Conservation (phyloP, 257 asterid species). For the Solanum neorickii region DNA sequence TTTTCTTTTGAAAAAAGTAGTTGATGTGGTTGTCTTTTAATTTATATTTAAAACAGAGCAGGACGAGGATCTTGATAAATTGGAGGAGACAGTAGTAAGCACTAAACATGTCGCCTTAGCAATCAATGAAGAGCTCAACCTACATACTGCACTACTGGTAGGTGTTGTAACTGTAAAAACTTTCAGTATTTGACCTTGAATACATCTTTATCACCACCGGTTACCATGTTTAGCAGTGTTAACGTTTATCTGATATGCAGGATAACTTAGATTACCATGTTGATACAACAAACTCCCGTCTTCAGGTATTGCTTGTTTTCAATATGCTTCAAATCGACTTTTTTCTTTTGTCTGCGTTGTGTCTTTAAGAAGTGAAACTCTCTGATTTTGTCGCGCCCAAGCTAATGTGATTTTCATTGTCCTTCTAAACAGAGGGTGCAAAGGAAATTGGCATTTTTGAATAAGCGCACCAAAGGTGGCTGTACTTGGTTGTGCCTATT, state of each 20-base stretch:
- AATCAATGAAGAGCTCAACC: slow-evolving; percentile 12
- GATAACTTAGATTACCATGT: slow-evolving; percentile 9
- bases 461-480: slow-evolving; percentile 10
- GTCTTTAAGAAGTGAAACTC: neutral
- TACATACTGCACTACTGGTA: slow-evolving; percentile 8
- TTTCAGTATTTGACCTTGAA: neutral
- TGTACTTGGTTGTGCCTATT: slow-evolving; percentile 8
- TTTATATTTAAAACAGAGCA: neutral
- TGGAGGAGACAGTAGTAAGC: slow-evolving; percentile 9
- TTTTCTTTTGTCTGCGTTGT: neutral
- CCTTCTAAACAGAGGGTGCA: slow-evolving; percentile 4
- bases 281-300: slow-evolving; percentile 6
- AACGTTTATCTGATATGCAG: neutral
- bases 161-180: neutral
- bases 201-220: neutral
- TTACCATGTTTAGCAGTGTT: neutral
- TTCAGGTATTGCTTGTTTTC: neutral
- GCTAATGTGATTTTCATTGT: neutral
- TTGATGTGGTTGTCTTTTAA: neutral
- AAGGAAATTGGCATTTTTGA: slow-evolving; percentile 4
- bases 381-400: neutral
- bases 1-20: neutral
- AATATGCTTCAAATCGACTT: neutral
- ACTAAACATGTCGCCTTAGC: slow-evolving; percentile 13
- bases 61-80: slow-evolving; percentile 8